Conservation (phyloP, 495 filamentous ascomycete species). For the Penicillium odoratum region DNA sequence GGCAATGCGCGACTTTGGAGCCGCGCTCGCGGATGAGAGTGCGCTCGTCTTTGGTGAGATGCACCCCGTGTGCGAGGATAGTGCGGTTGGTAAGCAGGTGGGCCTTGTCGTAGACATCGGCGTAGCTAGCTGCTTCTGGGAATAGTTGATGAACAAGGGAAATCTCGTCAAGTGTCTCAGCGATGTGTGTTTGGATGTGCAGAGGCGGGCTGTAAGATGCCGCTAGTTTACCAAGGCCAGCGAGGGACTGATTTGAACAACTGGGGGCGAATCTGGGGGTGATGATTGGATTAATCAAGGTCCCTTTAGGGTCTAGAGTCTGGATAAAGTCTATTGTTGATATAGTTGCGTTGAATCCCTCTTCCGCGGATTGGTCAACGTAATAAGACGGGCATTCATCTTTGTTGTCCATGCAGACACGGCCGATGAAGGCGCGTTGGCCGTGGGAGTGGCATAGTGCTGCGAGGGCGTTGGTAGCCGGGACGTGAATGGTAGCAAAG, state of each 20-base stretch:
- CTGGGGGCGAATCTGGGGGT: slow-evolving; percentile 86
- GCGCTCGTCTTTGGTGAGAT: slow-evolving; percentile 66
- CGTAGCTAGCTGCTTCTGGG: slow-evolving; percentile 62
- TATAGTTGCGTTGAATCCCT: slow-evolving; percentile 55
- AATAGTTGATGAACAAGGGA: slow-evolving; percentile 67
- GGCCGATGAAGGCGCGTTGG: slow-evolving; percentile 87
- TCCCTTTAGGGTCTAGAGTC: slow-evolving; percentile 57
- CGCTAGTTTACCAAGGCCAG: slow-evolving; percentile 61
- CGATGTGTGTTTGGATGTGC: slow-evolving; percentile 85
- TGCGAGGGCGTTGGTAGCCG: slow-evolving; percentile 84
- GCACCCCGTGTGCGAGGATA: slow-evolving; percentile 84
- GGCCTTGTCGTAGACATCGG: slow-evolving; percentile 73
- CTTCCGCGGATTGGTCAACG: slow-evolving; percentile 60
- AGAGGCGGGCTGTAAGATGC: slow-evolving; percentile 51
- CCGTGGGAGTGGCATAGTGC: slow-evolving; percentile 71
- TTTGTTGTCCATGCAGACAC: slow-evolving; percentile 83
- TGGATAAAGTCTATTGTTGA: slow-evolving; percentile 65
- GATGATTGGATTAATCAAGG: slow-evolving; percentile 71
- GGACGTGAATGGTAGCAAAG: slow-evolving; percentile 83
- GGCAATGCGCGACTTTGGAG: slow-evolving; percentile 79
- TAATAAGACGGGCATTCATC: slow-evolving; percentile 68
- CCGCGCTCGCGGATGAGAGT: slow-evolving; percentile 57
- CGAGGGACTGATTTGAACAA: slow-evolving; percentile 62
- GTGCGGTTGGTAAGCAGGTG: slow-evolving; percentile 68
- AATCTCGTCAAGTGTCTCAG: slow-evolving; percentile 74